Percentiles rank a stretch among this genome's conserved stretches.
These are phyloP conservation scores for Candida sp. DNA, from an alignment of 1,139 yeast species.

Conservation along the genomic window DNA sequence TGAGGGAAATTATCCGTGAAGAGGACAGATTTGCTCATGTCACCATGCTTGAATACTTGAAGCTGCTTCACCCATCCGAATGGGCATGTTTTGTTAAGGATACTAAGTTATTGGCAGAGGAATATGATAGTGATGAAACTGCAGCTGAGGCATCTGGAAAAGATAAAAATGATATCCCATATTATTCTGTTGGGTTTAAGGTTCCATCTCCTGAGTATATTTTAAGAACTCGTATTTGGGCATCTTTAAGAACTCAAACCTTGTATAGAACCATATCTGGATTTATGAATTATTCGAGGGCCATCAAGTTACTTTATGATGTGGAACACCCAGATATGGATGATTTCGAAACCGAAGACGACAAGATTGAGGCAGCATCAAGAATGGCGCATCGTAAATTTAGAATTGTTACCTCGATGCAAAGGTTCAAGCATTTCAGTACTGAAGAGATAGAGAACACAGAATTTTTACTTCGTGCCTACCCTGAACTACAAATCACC, in stretches of 20 bases:
- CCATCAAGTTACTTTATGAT: constrained; percentile 61
- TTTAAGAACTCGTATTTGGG: constrained; percentile 76
- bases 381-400: constrained; percentile 44
- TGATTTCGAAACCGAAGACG: constrained; percentile 19
- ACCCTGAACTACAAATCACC: constrained; percentile 44
- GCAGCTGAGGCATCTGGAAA: constrained; percentile 1
- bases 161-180: constrained; percentile 55
- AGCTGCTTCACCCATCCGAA: constrained; percentile 63
- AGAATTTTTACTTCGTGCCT: constrained; percentile 37
- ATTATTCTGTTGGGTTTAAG: constrained; percentile 68
- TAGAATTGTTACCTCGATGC: constrained; percentile 43
- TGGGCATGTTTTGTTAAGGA: constrained; percentile 78
- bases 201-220: constrained; percentile 58
- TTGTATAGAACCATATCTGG: constrained; percentile 77
- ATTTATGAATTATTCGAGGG: constrained; percentile 66
- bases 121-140: constrained; percentile 3
- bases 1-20: constrained; percentile 67
- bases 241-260: constrained; percentile 76
- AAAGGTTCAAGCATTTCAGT: constrained; percentile 33
- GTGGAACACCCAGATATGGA: constrained; percentile 56
- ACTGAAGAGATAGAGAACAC: constrained; percentile 35
- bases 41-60: constrained; percentile 71
- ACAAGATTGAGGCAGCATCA: constrained; percentile 32
- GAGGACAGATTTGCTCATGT: constrained; percentile 57
- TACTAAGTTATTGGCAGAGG: constrained; percentile 33